A percentile compares a stretch with the other conserved stretches of the same genome.
phyloP scores from a whole-genome alignment of 345 rosid genomes.

The Theobroma cacao region DNA sequence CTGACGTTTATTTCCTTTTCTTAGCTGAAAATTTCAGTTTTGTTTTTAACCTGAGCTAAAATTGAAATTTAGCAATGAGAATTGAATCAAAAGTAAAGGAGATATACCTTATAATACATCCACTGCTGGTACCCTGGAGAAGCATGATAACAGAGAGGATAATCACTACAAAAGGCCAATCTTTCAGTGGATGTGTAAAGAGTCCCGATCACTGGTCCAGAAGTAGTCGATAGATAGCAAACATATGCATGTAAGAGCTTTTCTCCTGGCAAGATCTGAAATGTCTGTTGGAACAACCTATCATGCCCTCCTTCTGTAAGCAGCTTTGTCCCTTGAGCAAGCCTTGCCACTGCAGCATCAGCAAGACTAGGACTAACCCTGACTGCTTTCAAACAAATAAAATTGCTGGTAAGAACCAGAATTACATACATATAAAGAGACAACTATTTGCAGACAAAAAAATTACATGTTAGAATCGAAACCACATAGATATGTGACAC shows the following conservation, averaged over 20 bases:
- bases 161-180: slow-evolving; percentile 65
- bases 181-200: slow-evolving; percentile 64
- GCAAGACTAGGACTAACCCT: slow-evolving; percentile 60
- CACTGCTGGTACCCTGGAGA: slow-evolving; percentile 52
- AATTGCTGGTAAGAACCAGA: slow-evolving; percentile 6
- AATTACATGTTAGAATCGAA: background rate
- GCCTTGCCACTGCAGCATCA: slow-evolving; percentile 84
- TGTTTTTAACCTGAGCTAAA: too few species aligned
- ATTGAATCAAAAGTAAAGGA: background rate
- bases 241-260: slow-evolving; percentile 68
- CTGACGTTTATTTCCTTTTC: background rate
- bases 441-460: background rate
- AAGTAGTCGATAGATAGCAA: slow-evolving; percentile 69
- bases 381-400: slow-evolving; percentile 38
- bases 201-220: slow-evolving; percentile 76
- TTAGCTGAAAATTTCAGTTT: background rate
- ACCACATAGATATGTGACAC: background rate
- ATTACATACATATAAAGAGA: background rate
- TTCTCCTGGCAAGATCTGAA: slow-evolving; percentile 48
- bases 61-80: too few species aligned
- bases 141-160: slow-evolving; percentile 46
- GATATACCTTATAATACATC: slow-evolving; percentile 64
- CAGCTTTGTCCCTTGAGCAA: slow-evolving; percentile 70
- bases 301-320: slow-evolving; percentile 77
- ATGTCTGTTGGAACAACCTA: slow-evolving; percentile 62